phyloP scores from a whole-genome alignment of 169 alveolate species.

The Babesia caballi region DNA sequence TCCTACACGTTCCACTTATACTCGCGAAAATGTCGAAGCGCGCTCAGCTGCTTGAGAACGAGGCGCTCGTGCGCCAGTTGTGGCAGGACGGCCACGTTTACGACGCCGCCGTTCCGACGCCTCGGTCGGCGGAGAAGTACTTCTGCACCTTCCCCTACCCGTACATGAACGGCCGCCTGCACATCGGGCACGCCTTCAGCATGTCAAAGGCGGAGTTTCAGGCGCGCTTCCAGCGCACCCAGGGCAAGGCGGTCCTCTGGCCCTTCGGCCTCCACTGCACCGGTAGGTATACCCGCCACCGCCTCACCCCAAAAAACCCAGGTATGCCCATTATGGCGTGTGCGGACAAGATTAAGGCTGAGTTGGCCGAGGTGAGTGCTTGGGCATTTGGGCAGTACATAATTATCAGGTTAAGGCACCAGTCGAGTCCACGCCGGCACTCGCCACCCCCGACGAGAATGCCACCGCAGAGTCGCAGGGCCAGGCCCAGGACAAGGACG shows the following conservation, averaged over 20 bases:
- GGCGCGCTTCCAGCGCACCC: constrained; percentile 92
- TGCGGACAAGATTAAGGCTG: constrained; percentile 90
- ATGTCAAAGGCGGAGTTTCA: constrained; percentile 95
- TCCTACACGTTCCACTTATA: background rate
- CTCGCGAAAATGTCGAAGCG: constrained; percentile 75
- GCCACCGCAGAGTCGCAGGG: background rate
- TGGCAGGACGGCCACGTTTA: constrained; percentile 86
- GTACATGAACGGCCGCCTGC: constrained; percentile 98
- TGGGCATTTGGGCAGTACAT: background rate
- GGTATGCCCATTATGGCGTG: constrained; percentile 96
- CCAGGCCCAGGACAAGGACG: constrained; percentile 62
- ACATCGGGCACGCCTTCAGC: constrained; percentile 98
- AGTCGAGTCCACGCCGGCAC: background rate
- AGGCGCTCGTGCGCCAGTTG: constrained; percentile 79
- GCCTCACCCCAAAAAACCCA: background rate
- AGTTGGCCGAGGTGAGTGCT: constrained; percentile 66
- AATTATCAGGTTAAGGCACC: background rate
- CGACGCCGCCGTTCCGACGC: constrained; percentile 84
- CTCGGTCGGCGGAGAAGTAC: constrained; percentile 83
- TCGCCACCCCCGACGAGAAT: background rate
- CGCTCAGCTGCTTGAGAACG: constrained; percentile 86
- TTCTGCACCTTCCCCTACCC: constrained; percentile 98
- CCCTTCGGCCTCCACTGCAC: constrained; percentile 99
- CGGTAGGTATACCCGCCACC: too few species aligned
- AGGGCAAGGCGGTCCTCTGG: constrained; percentile 91